Conservation (phyloP, 768 basidiomycete genomes). For the Pisolithus microcarpus region DNA sequence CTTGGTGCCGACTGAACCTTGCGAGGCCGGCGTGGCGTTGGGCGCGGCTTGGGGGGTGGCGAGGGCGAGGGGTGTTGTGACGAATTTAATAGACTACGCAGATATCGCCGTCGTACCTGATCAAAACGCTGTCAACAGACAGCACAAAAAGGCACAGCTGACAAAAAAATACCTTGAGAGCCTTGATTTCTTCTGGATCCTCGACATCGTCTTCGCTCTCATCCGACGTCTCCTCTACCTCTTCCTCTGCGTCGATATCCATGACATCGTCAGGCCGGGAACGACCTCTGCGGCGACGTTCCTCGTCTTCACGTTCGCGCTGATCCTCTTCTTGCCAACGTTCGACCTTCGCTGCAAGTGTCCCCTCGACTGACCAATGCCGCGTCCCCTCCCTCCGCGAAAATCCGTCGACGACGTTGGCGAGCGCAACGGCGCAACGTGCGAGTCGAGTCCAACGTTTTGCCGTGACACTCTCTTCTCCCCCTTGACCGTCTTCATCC, state of each 20-base stretch:
- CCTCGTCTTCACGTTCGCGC: conserved; percentile 61
- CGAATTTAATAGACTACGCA: conserved; percentile 59
- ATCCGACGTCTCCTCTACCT: conserved; percentile 39
- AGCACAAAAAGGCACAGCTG: background rate
- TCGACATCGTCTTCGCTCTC: conserved; percentile 51
- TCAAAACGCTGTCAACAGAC: background rate
- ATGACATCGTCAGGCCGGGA: conserved; percentile 63
- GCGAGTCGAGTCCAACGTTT: conserved; percentile 71
- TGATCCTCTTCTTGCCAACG: conserved; percentile 66
- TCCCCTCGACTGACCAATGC: conserved; percentile 58
- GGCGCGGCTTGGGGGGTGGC: conserved; percentile 20
- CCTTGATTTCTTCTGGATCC: conserved; percentile 67
- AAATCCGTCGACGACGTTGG: conserved; percentile 70
- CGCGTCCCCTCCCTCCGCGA: conserved; percentile 52
- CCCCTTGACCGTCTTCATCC: conserved; percentile 33
- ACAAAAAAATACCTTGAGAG: conserved; percentile 57
- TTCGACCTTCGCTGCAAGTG: conserved; percentile 59
- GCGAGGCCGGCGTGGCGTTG: conserved; percentile 22
- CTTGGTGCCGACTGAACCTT: conserved; percentile 31
- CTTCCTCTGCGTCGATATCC: conserved; percentile 61
- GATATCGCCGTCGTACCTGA: conserved; percentile 68
- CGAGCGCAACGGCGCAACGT: conserved; percentile 62
- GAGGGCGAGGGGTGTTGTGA: conserved; percentile 26
- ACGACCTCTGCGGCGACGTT: conserved; percentile 51
- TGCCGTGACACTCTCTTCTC: conserved; percentile 32